Evolutionary conservation across 2,329 filamentous ascomycete genomes (phyloP), one percentile per base, ranked within the genome.

Genomic region (Hortaea sp.): DNA sequence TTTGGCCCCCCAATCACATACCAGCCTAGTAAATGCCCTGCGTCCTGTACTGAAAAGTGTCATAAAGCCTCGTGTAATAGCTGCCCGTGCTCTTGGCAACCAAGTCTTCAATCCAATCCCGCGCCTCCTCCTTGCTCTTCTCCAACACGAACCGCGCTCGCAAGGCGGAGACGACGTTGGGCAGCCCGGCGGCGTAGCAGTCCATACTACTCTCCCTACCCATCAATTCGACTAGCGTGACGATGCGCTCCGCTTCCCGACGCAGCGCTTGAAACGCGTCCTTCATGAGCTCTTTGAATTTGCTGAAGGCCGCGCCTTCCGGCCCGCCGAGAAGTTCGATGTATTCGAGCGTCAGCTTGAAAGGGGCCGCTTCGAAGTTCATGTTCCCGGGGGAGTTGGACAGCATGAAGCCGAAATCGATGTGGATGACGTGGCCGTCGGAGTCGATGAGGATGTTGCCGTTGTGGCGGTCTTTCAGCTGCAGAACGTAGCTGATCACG

Each of bases 391-490:
- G 86, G 1, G 85, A 88, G 64, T 92, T 92, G 41, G 84, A 89
- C 31, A 92, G 72, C 84, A 92, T 90, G 63, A 92, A 92, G 46
- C 86, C 86, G 64, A 92, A 92, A 65, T 92, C 86, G 50, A 92
- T 92, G 62, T 92, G 86, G 50, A 92, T 81, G 47, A 90, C 88
- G 61, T 92, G 86, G 7, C 86, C 86, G 63, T 87, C 82, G 58
- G 85, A 88, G 64, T 90, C 86, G 57, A 92, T 84, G 49, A 92
- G 75, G 10, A 92, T 84, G 59, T 92, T 92, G 45, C 86, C 86
- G 61, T 92, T 92, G 63, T 92, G 86, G 9, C 86, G 76, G 60
- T 92, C 86, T 63, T 92, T 92, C 49, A 92, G 77, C 65, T 92
- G 86, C 45, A 92, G 71, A 42, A 92, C 72, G 61, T 92, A 92